These are phyloP conservation scores for Aureobasidium uvarum DNA, from an alignment of 2,329 filamentous ascomycete species.

Conservation along the genomic window DNA sequence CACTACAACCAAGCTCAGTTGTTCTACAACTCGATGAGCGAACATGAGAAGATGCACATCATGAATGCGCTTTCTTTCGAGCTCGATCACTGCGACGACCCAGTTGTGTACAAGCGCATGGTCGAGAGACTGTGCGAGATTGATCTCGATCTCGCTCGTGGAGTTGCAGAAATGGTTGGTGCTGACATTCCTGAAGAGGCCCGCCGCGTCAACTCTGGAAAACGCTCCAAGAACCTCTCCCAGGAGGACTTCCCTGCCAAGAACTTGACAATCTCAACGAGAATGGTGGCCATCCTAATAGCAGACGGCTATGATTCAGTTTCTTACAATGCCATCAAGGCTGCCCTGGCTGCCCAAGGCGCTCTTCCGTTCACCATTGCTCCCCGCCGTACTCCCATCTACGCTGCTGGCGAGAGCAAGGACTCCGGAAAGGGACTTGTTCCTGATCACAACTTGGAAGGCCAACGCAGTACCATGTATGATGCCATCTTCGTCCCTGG, in stretches of 20 bases:
- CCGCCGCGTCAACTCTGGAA: slow-evolving; percentile 61
- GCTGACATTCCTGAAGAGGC: slow-evolving; percentile 57
- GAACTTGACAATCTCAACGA: slow-evolving; percentile 65
- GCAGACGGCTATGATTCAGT: slow-evolving; percentile 71
- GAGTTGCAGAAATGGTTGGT: slow-evolving; percentile 68
- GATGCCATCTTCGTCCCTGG: slow-evolving; percentile 76
- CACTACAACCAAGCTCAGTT: slow-evolving; percentile 76
- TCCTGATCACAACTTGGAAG: slow-evolving; percentile 77
- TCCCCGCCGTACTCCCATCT: slow-evolving; percentile 64
- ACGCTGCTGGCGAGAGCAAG: slow-evolving; percentile 58
- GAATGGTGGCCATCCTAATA: slow-evolving; percentile 71
- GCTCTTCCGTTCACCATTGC: slow-evolving; percentile 73
- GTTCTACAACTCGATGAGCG: slow-evolving; percentile 75
- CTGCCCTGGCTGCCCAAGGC: slow-evolving; percentile 59
- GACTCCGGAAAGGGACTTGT: slow-evolving; percentile 54
- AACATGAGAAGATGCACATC: slow-evolving; percentile 64
- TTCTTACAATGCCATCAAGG: slow-evolving; percentile 64
- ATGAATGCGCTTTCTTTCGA: slow-evolving; percentile 64
- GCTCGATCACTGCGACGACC: slow-evolving; percentile 78
- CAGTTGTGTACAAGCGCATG: slow-evolving; percentile 70
- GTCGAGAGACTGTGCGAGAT: slow-evolving; percentile 68
- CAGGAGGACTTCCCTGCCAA: slow-evolving; percentile 66
- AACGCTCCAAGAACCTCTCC: slow-evolving; percentile 64
- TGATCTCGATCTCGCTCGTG: slow-evolving; percentile 65
- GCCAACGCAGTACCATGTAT: slow-evolving; percentile 76